Evolutionary conservation across 176 grass and related monocot species (phyloP), one percentile per base, ranked within the genome.

Genomic region (Oryza brachyantha): DNA sequence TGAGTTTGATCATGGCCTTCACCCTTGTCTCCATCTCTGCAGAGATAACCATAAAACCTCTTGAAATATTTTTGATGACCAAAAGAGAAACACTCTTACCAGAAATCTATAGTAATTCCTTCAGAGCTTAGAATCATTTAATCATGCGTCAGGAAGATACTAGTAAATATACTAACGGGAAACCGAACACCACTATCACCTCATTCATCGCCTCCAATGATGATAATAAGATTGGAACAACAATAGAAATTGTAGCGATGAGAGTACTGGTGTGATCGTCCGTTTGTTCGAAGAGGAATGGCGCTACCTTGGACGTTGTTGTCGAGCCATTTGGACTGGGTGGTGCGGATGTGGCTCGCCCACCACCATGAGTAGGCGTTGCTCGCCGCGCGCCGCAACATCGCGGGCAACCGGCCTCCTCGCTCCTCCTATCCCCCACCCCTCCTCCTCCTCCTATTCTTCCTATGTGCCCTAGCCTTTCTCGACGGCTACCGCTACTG

Each of bases 321-420:
- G 73, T 84, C 81, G 43, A 91, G 81, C 86, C 84, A 89, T 91
- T 91, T 84, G 70, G 84, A 91, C 29, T 91, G 84, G 28, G 80
- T 89, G 52, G 63, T 87, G 50, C 92, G 82, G 77, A 87, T 77
- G 65, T 86, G 86, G 28, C 84, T 94, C 35, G 84, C 84, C 86
- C 92, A 94, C 86, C 89, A 80, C 84, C 86, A 91, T 24, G 89
- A 89, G 81, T 89, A 88, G 21, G 83, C 83, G 79, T 88, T 91
- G 88, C 92, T 91, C 41, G 86, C 86, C 13, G 86, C 86, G 38
- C 90, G 88, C 64, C 82, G 76, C 71, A 86, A 46, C 90, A 93
- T 93, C 50, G 21, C 41, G 14, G 26, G 48, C 21, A 75, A 28
- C 40, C 14, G 70, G 43, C 64, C 75, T 61, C 62, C 32, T 62